phyloP scores from a whole-genome alignment of 768 basidiomycete genomes.

The Leccinum disarticulatum region DNA sequence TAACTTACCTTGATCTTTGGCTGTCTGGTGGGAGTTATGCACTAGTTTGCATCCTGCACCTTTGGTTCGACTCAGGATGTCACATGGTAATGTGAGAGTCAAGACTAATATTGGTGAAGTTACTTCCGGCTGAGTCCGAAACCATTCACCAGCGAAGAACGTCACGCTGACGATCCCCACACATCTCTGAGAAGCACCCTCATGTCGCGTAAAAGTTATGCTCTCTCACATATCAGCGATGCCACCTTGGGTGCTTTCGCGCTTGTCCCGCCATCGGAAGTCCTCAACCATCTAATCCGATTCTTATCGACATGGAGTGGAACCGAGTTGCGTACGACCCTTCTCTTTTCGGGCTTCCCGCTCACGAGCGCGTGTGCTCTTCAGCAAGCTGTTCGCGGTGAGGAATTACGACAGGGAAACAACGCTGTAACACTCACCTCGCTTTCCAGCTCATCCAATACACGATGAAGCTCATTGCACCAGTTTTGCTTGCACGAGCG shows the following conservation, averaged over 20 bases:
- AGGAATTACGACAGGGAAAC: neutral
- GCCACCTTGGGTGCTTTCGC: conserved; percentile 63
- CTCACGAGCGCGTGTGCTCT: conserved; percentile 10
- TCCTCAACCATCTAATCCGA: conserved; percentile 69
- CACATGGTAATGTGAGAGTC: neutral
- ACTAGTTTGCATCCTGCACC: neutral
- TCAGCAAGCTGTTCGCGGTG: conserved; percentile 78
- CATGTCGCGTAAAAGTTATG: conserved; percentile 57
- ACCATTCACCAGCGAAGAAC: too few relatives aligned
- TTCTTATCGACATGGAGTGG: conserved; percentile 84
- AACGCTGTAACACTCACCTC: conserved; percentile 1
- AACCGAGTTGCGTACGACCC: conserved; percentile 65
- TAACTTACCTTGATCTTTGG: neutral
- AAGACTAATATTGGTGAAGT: neutral
- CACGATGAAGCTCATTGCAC: conserved; percentile 65
- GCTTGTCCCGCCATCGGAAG: conserved; percentile 56
- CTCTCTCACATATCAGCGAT: conserved; percentile 58
- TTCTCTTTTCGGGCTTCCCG: conserved; percentile 7
- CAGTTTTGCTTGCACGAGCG: conserved; percentile 65
- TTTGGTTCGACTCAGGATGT: neutral
- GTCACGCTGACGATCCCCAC: neutral
- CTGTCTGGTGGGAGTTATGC: neutral
- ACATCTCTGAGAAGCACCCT: too few relatives aligned
- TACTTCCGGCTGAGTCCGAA: neutral
- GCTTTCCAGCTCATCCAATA: conserved; percentile 66